Percentiles rank a stretch among this genome's conserved stretches.
Conservation (phyloP, 2,329 filamentous ascomycete species). For the Calycina marina region DNA sequence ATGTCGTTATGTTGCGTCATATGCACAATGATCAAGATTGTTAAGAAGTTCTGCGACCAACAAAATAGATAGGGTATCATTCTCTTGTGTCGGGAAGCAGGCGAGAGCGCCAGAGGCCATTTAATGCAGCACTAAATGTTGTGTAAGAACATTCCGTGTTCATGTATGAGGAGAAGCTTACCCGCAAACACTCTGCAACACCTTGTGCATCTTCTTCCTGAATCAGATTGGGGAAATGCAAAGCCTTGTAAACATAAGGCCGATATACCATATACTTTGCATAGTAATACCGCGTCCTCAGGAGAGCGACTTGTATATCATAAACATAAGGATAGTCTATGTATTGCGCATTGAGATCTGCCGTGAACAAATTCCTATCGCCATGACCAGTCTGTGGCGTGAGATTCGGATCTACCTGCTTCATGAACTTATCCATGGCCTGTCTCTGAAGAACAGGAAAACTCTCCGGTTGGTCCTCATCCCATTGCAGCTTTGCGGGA, state of each 20-base stretch:
- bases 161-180: conserved; percentile 6
- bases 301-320: conserved; percentile 40
- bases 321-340: conserved; percentile 34
- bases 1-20: conserved; percentile 36
- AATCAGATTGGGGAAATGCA: conserved; percentile 40
- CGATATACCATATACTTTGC: conserved; percentile 41
- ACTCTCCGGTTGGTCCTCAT: conserved; percentile 33
- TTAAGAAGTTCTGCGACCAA: conserved; percentile 47
- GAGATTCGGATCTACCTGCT: conserved; percentile 13
- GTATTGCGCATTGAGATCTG: conserved; percentile 30
- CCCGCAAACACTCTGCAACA: conserved; percentile 37
- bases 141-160: conserved; percentile 2
- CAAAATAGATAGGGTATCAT: conserved; percentile 44
- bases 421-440: conserved; percentile 16
- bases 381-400: conserved; percentile 11
- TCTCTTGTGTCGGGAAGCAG: conserved; percentile 40
- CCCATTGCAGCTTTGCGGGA: conserved; percentile 39
- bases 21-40: conserved; percentile 40
- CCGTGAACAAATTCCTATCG: conserved; percentile 29
- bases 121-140: conserved; percentile 32
- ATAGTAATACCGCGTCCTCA: conserved; percentile 44
- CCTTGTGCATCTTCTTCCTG: conserved; percentile 37
- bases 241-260: conserved; percentile 43
- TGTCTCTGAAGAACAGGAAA: conserved; percentile 24
- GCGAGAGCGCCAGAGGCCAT: conserved; percentile 45